Base-by-base conservation (phyloP, 345 rosid genomes). In the Linum tenue region DNA sequence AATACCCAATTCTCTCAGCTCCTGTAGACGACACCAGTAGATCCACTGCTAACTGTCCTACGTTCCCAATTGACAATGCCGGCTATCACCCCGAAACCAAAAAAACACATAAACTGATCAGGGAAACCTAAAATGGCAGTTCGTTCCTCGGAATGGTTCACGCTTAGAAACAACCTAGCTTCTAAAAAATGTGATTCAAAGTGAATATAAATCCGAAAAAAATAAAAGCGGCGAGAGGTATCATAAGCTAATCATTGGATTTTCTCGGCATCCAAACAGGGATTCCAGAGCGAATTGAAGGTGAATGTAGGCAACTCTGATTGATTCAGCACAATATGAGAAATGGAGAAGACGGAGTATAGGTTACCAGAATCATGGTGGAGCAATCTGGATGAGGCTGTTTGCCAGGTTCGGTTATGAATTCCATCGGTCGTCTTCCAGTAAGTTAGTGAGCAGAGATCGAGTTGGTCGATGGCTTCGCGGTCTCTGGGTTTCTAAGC, bases 11-110 rank as follows among this genome's bases (percentile, higher is more conserved):
- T 71, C 85, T 82, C 72, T 85, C 87, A 0, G 91, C 99, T 59
- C 65, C 74, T 17, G 70, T 80, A 1, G 95, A 82, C 8, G 97
- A 85, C n/a, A 94, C 85, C 70, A 94, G 66, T 50, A 90, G 78
- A 83, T 94, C 99, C 69, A 85, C 82, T 0, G 95, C 96, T 7
- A 94, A 80, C 77, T 94, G 95, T 51, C 96, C 97, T 55, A 88
- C 97, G 70, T 90, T 94, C 67, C 99, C 97, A 43, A 86, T 84
- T 51, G 95, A 94, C 63, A 94, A 67, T 37, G 97, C 97, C 41
- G 97, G 99, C 96, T 94, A 55, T 38, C 14, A 3, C 37, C 35
- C 51, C 36, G 41, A 17, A 36, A 8, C 16, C n/a, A 55, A 55
- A 42, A 53, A 11, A 40, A 50, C 14, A 35, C 38, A 14, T 22